Percentiles rank a stretch among this genome's conserved stretches.
Conservation (phyloP, 148 eudicot species). For the Vaccinium corymbosum region DNA sequence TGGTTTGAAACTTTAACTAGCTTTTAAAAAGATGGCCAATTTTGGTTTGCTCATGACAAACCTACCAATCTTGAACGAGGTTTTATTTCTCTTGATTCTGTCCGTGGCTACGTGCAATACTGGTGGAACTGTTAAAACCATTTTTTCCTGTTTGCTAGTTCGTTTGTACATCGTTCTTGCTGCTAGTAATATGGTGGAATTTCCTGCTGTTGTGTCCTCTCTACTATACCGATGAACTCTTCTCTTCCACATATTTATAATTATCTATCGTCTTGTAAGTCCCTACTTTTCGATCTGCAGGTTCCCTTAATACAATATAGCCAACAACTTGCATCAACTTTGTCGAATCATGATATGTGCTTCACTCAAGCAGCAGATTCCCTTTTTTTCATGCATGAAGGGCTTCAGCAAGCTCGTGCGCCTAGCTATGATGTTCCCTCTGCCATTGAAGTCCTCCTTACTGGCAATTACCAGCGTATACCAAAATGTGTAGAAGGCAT, state of each 20-base stretch:
- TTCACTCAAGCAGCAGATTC: conserved; percentile 98
- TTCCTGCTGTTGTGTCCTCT: neutral
- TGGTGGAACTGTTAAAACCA: neutral
- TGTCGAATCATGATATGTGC: conserved; percentile 94
- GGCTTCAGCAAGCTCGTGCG: conserved; percentile 98
- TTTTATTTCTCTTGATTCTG: neutral
- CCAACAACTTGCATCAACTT: conserved; percentile 83
- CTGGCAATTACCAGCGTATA: conserved; percentile 86
- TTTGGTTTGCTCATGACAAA: neutral
- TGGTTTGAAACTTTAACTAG: neutral
- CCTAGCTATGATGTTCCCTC: conserved; percentile 99
- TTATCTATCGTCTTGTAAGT: neutral
- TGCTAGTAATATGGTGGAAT: neutral
- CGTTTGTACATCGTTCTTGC: neutral
- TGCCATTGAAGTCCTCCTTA: conserved; percentile 84
- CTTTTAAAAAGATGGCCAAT: neutral
- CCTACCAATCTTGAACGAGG: neutral
- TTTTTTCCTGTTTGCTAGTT: neutral
- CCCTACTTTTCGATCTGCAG: conserved; percentile 38
- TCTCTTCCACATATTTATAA: neutral
- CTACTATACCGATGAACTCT: neutral
- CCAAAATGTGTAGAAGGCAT: conserved; percentile 94
- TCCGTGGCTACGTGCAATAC: neutral
- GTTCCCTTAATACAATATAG: conserved; percentile 93
- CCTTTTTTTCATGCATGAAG: conserved; percentile 93